Evolutionary conservation across 2,329 filamentous ascomycete genomes (phyloP).

Genomic region (Coniochaeta sp.): DNA sequence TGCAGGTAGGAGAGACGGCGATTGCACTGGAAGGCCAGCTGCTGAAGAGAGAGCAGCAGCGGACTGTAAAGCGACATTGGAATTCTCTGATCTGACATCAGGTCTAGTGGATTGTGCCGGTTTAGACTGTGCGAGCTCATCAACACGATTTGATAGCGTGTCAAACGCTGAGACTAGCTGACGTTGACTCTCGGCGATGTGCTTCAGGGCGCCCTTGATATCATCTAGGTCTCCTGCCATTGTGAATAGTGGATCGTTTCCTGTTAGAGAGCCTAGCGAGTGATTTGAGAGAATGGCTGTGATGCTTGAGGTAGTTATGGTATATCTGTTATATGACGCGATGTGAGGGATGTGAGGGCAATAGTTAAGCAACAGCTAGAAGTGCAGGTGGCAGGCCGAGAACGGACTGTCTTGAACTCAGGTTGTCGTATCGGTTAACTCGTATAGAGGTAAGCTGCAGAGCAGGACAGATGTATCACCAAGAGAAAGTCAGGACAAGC

Average conservation of each 20-base stretch:
- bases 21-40: conserved; percentile 2
- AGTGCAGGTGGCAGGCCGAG: background rate
- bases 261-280: background rate
- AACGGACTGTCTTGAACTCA: background rate
- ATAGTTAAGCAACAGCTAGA: background rate
- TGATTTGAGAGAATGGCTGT: background rate
- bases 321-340: background rate
- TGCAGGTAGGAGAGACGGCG: conserved; percentile 14
- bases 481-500: background rate
- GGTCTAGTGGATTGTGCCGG: background rate
- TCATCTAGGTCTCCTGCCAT: conserved; percentile 24
- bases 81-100: background rate
- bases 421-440: background rate
- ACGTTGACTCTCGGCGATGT: conserved; percentile 32
- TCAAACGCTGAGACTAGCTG: conserved; percentile 32
- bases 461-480: background rate
- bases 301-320: background rate
- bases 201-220: conserved; percentile 20
- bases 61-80: background rate
- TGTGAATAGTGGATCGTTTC: background rate
- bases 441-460: background rate
- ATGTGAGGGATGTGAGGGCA: background rate
- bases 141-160: conserved; percentile 24
- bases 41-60: background rate
- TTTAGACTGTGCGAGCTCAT: conserved; percentile 11